phyloP scores from a whole-genome alignment of 108 stramenopile genomes.

The Aurantiochytrium sp. region DNA sequence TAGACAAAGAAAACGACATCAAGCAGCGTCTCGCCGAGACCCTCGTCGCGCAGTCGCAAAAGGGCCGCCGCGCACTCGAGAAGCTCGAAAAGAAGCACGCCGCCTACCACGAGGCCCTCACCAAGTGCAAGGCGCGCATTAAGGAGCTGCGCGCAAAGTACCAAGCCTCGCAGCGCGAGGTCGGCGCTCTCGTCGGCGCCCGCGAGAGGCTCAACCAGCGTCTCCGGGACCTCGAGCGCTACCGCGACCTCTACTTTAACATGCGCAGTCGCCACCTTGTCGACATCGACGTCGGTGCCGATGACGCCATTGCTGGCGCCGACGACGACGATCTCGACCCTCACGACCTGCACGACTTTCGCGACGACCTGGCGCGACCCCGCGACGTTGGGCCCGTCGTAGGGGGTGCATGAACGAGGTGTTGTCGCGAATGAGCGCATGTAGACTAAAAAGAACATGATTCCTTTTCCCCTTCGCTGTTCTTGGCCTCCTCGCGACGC shows the following conservation, averaged over 20 bases:
- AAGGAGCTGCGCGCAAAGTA: neutral
- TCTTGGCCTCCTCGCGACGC: neutral
- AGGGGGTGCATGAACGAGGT: neutral
- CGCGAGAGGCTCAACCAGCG: neutral
- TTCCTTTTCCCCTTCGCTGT: too few relatives aligned
- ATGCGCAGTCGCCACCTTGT: neutral
- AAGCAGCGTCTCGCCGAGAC: neutral
- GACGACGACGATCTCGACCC: neutral
- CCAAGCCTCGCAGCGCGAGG: neutral
- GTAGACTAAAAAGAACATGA: too few relatives aligned
- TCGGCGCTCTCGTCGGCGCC: neutral
- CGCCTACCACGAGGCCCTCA: neutral
- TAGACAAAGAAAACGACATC: neutral
- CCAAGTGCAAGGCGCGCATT: neutral
- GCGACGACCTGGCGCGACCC: neutral
- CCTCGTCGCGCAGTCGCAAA: neutral
- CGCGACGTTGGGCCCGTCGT: neutral
- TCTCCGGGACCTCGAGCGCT: neutral
- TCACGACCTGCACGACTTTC: neutral
- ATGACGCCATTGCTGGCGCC: neutral
- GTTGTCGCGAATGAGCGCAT: too few relatives aligned
- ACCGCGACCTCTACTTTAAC: neutral
- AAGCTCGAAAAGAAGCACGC: conserved; percentile 19
- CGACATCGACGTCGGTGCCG: neutral
- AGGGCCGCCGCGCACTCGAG: neutral